These are phyloP conservation scores for Phyllachora maydis DNA, from an alignment of 2,329 filamentous ascomycete species.

Conservation along the genomic window DNA sequence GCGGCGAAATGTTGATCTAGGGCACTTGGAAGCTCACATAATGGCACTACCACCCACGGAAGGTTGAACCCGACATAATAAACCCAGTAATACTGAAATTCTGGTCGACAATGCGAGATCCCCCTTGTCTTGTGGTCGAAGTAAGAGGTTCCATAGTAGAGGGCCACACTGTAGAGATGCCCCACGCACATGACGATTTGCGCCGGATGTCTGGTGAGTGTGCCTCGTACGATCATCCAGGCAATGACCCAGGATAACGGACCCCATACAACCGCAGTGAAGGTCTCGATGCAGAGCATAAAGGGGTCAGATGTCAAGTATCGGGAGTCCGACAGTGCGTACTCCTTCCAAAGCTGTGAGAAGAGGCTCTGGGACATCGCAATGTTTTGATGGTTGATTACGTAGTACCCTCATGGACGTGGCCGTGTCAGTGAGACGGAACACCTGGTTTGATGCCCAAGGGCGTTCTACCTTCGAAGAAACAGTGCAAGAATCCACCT, in stretches of 20 bases:
- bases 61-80: slow-evolving; percentile 41
- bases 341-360: slow-evolving; percentile 86
- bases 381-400: slow-evolving; percentile 45
- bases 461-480: slow-evolving; percentile 48
- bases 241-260: slow-evolving; percentile 32
- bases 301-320: slow-evolving; percentile 70
- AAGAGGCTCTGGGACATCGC: slow-evolving; percentile 50
- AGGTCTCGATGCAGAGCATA: slow-evolving; percentile 69
- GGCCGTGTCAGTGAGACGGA: neutral
- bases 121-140: slow-evolving; percentile 22
- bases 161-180: slow-evolving; percentile 38
- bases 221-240: slow-evolving; percentile 19
- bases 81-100: slow-evolving; percentile 39
- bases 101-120: slow-evolving; percentile 32
- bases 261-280: slow-evolving; percentile 53
- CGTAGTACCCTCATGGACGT: slow-evolving; percentile 42
- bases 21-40: too few relatives aligned
- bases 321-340: slow-evolving; percentile 67
- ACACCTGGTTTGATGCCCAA: slow-evolving; percentile 1
- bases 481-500: slow-evolving; percentile 53
- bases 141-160: slow-evolving; percentile 39
- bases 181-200: slow-evolving; percentile 29
- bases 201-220: slow-evolving; percentile 23
- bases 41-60: slow-evolving; percentile 38
- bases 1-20: too few relatives aligned